A percentile compares a stretch with the other conserved stretches of the same genome.
Conservation (phyloP, 1,284 basidiomycete species). For the Marasmius oreades region DNA sequence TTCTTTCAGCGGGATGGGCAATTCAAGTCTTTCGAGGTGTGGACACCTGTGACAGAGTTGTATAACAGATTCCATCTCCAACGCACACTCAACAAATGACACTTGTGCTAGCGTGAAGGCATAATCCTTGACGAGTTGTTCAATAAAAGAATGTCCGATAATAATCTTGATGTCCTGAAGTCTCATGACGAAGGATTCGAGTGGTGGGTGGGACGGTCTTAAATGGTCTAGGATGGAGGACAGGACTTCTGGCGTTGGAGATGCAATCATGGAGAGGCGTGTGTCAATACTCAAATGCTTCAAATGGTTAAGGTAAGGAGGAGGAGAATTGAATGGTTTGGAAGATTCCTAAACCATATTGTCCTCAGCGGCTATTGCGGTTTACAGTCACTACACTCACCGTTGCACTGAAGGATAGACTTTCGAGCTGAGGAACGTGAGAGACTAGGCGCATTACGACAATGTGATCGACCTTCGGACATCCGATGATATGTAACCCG, state of each 20-base stretch:
- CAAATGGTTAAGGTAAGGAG: slow-evolving; percentile 40
- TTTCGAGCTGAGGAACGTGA: slow-evolving; percentile 51
- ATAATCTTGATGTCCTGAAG: slow-evolving; percentile 41
- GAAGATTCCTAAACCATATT: slow-evolving; percentile 35
- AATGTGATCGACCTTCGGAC: slow-evolving; percentile 50
- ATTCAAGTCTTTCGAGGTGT: slow-evolving; percentile 45
- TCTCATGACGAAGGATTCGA: slow-evolving; percentile 47
- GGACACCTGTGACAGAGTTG: slow-evolving; percentile 41
- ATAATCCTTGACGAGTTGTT: slow-evolving; percentile 41
- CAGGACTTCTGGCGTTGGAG: slow-evolving; percentile 33
- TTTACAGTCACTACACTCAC: slow-evolving; percentile 31
- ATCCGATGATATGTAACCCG: slow-evolving; percentile 57
- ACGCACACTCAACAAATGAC: slow-evolving; percentile 43
- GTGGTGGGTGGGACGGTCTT: slow-evolving; percentile 33
- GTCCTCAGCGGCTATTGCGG: background rate
- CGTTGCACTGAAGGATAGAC: slow-evolving; percentile 53
- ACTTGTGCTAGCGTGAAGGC: slow-evolving; percentile 40
- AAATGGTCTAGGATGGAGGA: slow-evolving; percentile 33
- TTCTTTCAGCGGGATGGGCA: slow-evolving; percentile 48
- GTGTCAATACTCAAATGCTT: slow-evolving; percentile 54
- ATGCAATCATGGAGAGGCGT: slow-evolving; percentile 31
- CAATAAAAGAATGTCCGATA: slow-evolving; percentile 36
- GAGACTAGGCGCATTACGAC: slow-evolving; percentile 41
- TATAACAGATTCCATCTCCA: slow-evolving; percentile 36
- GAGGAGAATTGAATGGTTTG: slow-evolving; percentile 23